Evolutionary conservation across 148 eudicot species (phyloP).

Genomic region (Drosera capensis): DNA sequence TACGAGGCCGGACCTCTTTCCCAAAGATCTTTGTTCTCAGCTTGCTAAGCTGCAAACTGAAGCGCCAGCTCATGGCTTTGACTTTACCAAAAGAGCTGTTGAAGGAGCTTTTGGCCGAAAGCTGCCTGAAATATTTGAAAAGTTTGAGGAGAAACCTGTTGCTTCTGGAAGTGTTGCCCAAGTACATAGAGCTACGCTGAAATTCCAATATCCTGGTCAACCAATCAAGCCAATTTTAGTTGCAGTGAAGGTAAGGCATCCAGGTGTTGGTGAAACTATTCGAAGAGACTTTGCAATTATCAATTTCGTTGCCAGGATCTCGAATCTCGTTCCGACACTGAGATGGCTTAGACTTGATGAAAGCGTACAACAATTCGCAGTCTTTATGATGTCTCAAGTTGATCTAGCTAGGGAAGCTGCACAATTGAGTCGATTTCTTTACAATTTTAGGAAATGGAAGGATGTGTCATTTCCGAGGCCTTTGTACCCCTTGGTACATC

Average conservation of each 20-base stretch:
- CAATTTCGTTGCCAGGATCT: conserved; percentile 33
- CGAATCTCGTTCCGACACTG: conserved; percentile 35
- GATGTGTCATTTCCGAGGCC: conserved; percentile 62
- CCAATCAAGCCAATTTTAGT: conserved; percentile 28
- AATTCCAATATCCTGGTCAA: conserved; percentile 32
- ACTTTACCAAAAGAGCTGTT: conserved; percentile 26
- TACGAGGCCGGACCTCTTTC: conserved; percentile 47
- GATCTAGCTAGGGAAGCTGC: conserved; percentile 69
- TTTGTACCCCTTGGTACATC: conserved; percentile 51
- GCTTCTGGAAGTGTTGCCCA: conserved; percentile 57
- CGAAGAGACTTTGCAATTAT: conserved; percentile 43
- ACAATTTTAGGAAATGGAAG: conserved; percentile 45
- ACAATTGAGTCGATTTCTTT: conserved; percentile 49
- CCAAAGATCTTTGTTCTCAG: conserved; percentile 34
- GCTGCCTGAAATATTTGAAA: conserved; percentile 41
- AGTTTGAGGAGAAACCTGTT: conserved; percentile 40
- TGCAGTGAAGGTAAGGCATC: conserved; percentile 63
- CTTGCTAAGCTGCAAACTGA: conserved; percentile 37
- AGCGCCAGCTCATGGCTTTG: conserved; percentile 45
- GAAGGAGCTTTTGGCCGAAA: conserved; percentile 39
- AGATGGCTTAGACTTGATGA: conserved; percentile 55
- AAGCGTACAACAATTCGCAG: conserved; percentile 50
- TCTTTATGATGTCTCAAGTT: conserved; percentile 64
- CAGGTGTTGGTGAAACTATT: conserved; percentile 54
- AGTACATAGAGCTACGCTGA: conserved; percentile 28